Conservation (phyloP, 2,329 filamentous ascomycete species). For the Blumeria hordei region DNA sequence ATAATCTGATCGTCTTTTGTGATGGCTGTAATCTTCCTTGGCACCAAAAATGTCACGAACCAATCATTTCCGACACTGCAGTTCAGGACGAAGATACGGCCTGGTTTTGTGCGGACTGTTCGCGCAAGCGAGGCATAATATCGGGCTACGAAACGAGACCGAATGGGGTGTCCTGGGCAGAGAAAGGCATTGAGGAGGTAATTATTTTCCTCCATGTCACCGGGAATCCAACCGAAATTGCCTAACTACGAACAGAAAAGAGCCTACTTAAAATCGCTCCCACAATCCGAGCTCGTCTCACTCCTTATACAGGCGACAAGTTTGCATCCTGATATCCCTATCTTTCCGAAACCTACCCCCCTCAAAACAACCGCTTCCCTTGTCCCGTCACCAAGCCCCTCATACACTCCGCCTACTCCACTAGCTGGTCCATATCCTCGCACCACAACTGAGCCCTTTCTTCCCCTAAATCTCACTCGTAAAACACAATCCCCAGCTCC, state of each 20-base stretch:
- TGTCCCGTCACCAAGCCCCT: conserved; percentile 6
- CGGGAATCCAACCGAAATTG: conserved; percentile 1
- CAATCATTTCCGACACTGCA: conserved; percentile 44
- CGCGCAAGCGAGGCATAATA: conserved; percentile 22
- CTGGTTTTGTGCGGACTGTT: conserved; percentile 48
- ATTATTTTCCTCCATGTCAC: conserved; percentile 3
- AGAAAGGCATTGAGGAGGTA: conserved; percentile 19
- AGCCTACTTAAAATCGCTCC: conserved; percentile 34
- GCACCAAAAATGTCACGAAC: conserved; percentile 64
- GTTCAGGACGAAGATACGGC: conserved; percentile 39
- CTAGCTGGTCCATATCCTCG: conserved; percentile 15
- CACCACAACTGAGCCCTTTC: conserved; percentile 16
- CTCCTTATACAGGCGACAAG: conserved; percentile 37
- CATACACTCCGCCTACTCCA: conserved; percentile 13
- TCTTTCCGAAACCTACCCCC: conserved; percentile 25
- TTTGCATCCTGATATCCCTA: conserved; percentile 36
- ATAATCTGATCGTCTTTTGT: conserved; percentile 67
- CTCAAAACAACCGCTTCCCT: neutral
- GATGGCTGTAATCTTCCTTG: conserved; percentile 59
- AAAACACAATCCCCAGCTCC: conserved; percentile 21
- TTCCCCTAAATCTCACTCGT: conserved; percentile 18
- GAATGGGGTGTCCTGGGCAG: conserved; percentile 11
- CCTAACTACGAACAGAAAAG: conserved; percentile 24
- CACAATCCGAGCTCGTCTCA: conserved; percentile 35
- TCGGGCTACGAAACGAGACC: conserved; percentile 11